Percentiles rank a stretch among this genome's conserved stretches.
These are phyloP conservation scores for Collybia mongolica DNA, from an alignment of 768 basidiomycete species.

Conservation along the genomic window DNA sequence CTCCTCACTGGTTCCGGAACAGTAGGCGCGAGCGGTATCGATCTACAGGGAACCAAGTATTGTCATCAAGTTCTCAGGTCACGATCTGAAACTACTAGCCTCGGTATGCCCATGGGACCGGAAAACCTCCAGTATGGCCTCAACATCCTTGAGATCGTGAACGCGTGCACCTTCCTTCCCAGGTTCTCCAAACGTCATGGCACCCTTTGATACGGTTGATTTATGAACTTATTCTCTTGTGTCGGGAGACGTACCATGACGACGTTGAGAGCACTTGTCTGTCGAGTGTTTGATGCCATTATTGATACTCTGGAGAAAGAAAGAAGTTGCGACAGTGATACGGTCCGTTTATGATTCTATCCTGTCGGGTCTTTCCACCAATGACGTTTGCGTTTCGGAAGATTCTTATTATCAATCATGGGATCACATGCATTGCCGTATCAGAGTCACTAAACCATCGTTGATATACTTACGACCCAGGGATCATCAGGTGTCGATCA, in stretches of 20 bases:
- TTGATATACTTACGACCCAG: no score
- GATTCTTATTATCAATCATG: no score
- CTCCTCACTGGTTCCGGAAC: constrained; percentile 54
- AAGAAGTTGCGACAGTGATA: neutral
- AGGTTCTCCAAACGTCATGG: constrained; percentile 44
- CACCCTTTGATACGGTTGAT: constrained; percentile 26
- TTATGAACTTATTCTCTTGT: no score
- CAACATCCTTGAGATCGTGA: constrained; percentile 37
- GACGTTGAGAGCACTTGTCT: constrained; percentile 35
- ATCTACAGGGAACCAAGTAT: constrained; percentile 4
- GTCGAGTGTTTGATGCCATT: constrained; percentile 4
- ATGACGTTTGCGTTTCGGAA: no score
- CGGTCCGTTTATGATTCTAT: neutral
- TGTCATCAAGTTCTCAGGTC: no score
- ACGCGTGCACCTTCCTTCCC: constrained; percentile 41
- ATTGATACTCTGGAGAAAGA: neutral
- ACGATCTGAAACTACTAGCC: constrained; percentile 10
- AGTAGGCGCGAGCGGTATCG: constrained; percentile 31
- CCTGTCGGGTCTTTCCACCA: neutral
- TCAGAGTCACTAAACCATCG: no score
- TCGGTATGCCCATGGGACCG: constrained; percentile 47
- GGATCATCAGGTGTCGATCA: no score
- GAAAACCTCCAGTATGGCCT: constrained; percentile 49
- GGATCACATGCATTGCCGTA: no score
- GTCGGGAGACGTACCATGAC: constrained; percentile 30